Base-by-base conservation (phyloP, 441 rosid species). In the Pelargonium citronellum region DNA sequence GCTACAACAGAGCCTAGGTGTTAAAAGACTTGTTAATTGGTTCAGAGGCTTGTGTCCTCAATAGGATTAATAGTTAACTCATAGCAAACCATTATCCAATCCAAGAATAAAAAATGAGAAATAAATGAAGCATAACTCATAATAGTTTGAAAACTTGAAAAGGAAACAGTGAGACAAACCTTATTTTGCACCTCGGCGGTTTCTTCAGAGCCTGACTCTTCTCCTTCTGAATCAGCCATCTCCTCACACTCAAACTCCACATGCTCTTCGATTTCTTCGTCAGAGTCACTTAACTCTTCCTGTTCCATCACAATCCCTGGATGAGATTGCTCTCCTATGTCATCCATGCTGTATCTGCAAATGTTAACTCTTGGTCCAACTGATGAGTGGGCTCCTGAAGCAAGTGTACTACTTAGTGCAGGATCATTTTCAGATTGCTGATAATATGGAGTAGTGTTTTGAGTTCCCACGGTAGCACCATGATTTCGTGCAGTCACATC, bases 161-260 rank as follows among this genome's bases (percentile, higher is more conserved):
- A 39, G 66, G 72, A 67, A 65, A 79, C 61, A 39, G 34, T 37
- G 70, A 2, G 44, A 60, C 2, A 46, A 67, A 91, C 99, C 93
- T 86, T 79, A 71, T 83, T 84, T 75, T 79, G 83, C 75, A 75
- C 68, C 67, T 83, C 89, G 66, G 70, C 67, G 20, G 76, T 72
- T 72, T 83, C 82, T 64, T 83, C 89, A 62, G 81, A 73, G 66
- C 80, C 85, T 20, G 89, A 86, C 37, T 85, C 92, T 75, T 89
- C 99, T 66, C 91, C 97, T 75, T 91, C 99, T 75, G 97, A 95
- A 87, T 95, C 99, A 69, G 84, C 83, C 97, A 95, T 95, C 82
- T 95, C 99, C 87, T 95, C 99, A 53, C 96, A 83, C 81, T 91
- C 99, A 83, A 95, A 95, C 83, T 91, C 96, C 13, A 95, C 97